These are phyloP conservation scores for Stephania japonica DNA, from an alignment of 164 flowering plant genomes.

Conservation along the genomic window DNA sequence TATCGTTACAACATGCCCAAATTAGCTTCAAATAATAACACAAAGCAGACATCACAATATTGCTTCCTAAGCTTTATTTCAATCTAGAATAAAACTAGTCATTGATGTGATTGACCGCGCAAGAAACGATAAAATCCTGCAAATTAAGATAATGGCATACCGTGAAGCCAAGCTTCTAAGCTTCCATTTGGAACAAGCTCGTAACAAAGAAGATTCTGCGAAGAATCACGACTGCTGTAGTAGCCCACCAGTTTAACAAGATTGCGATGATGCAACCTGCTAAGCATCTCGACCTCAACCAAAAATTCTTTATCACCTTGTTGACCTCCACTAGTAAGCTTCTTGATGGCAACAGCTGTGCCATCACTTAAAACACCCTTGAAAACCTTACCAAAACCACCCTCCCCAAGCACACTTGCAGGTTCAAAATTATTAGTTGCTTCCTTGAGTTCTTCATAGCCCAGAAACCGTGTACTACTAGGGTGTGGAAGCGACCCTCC, in stretches of 20 bases:
- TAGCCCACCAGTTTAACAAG: constrained; percentile 97
- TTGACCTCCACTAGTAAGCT: constrained; percentile 77
- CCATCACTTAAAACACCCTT: constrained; percentile 93
- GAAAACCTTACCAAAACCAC: constrained; percentile 93
- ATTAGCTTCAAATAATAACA: constrained; percentile 3
- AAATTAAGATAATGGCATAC: constrained; percentile 34
- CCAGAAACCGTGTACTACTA: constrained; percentile 72
- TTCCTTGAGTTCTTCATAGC: constrained; percentile 88
- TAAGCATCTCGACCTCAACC: constrained; percentile 98
- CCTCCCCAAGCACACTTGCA: constrained; percentile 87
- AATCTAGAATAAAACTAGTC: neutral
- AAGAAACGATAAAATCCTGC: neutral
- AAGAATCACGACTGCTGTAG: constrained; percentile 68
- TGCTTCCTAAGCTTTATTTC: neutral
- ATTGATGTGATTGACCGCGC: neutral
- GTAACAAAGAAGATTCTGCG: constrained; percentile 86
- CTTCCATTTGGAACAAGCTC: constrained; percentile 98
- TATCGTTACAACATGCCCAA: constrained; percentile 20
- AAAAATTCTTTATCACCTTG: constrained; percentile 93
- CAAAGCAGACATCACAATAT: neutral
- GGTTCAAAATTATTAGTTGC: constrained; percentile 89
- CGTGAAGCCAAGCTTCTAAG: constrained; percentile 97
- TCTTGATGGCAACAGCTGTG: constrained; percentile 93
- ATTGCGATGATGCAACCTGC: constrained; percentile 96
- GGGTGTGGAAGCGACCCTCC: constrained; percentile 83